Base-by-base conservation (phyloP, 495 filamentous ascomycete genomes). In the Penicillium chermesinum region DNA sequence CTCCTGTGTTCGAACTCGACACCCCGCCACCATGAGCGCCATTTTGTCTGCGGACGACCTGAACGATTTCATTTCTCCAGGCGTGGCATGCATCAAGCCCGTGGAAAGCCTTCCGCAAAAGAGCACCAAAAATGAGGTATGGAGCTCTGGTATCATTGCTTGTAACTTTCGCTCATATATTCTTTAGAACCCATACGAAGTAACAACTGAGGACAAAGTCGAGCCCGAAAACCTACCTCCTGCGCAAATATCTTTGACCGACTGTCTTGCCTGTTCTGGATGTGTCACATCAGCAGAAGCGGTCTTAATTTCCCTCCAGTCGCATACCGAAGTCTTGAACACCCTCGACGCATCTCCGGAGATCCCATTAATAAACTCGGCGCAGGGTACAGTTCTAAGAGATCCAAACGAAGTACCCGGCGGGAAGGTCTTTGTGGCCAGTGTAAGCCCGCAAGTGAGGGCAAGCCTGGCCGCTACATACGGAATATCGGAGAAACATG, bases 31-130 rank as follows among this genome's bases (percentile, higher is more conserved):
- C 48, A 97, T 97, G 91, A 91, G 86, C 53, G 93, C 93, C 20
- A 97, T 98, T 52, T 84, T 98, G 49, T 96, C 91, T 41, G 88
- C 86, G 51, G 91, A 97, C 70, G 89, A 95, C 66, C 75, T 98
- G 50, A 98, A 98, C 73, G 93, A 98, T 75, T 98, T 98, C 72
- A 98, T 98, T 61, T 90, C 86, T 22, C 93, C 93, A 6, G 93
- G 93, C 30, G 89, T 98, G 49, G 93, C 93, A 30, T 98, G 93
- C 69, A 96, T 98, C 67, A 98, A 98, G 61, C 93, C 93, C 15
- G 80, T 98, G 54, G 93, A 98, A 64, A 30, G 25, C 25, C 89
- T 88, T 1, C 78, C 97, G 10, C 91, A 90, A 0, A 67, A 77
- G 46, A 72, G 65, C 13, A 32, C 65, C 43, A 52, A 59, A 35